phyloP scores from a whole-genome alignment of 2,329 filamentous ascomycete species.

The Penicillium hesseltinei region DNA sequence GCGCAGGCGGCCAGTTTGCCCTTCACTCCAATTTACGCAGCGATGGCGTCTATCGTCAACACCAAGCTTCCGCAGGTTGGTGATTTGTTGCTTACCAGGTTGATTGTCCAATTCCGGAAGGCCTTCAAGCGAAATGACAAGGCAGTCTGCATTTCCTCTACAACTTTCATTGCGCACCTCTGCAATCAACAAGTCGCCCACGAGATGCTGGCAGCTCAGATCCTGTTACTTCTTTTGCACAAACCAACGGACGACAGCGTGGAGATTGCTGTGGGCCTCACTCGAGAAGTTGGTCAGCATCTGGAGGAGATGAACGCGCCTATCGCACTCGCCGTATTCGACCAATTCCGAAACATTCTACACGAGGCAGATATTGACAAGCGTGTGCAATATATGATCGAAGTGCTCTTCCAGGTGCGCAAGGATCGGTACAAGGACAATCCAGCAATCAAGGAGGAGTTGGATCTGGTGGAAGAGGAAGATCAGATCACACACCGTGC shows the following conservation, averaged over 20 bases:
- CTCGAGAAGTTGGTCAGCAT: slow-evolving; percentile 88
- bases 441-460: slow-evolving; percentile 81
- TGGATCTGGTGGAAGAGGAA: slow-evolving; percentile 95
- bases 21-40: slow-evolving; percentile 94
- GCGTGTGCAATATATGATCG: slow-evolving; percentile 98
- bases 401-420: slow-evolving; percentile 92
- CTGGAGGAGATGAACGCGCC: slow-evolving; percentile 91
- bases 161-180: slow-evolving; percentile 90
- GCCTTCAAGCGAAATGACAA: slow-evolving; percentile 97
- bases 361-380: slow-evolving; percentile 98
- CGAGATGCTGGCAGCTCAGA: slow-evolving; percentile 90
- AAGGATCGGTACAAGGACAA: slow-evolving; percentile 98
- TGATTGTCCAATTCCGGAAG: slow-evolving; percentile 92
- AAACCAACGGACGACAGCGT: slow-evolving; percentile 97
- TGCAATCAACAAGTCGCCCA: slow-evolving; percentile 95
- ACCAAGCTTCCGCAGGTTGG: slow-evolving; percentile 95
- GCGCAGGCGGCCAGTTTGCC: slow-evolving; percentile 93
- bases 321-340: slow-evolving; percentile 86
- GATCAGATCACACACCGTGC: slow-evolving; percentile 93
- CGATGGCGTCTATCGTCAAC: slow-evolving; percentile 95
- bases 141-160: slow-evolving; percentile 86
- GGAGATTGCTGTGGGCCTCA: slow-evolving; percentile 93
- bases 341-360: slow-evolving; percentile 91
- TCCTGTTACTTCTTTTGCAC: slow-evolving; percentile 84
- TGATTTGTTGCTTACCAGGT: slow-evolving; percentile 78